Base-by-base conservation (phyloP, 2,329 filamentous ascomycete species). In the Metarhizium sp. region DNA sequence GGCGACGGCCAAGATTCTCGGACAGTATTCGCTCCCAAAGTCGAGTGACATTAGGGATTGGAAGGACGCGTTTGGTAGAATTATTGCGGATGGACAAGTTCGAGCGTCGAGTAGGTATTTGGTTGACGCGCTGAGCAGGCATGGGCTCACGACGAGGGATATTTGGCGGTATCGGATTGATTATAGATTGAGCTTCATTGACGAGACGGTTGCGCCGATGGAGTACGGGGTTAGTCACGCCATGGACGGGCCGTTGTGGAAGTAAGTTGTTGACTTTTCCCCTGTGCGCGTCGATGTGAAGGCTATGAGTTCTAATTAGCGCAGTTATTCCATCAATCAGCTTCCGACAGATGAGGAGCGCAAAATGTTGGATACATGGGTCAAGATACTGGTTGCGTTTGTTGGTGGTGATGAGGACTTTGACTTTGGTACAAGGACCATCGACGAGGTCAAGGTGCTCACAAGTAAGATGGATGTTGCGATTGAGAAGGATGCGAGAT, bases 171-270 rank as follows among this genome's bases (percentile, higher is more conserved):
- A 75, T 60, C 62, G 66, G n/a, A 69, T 75, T 42, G 67, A 71
- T 1, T 74, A 74, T 49, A 63, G 71, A 3, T 57, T 75, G 36
- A 73, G 70, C 0, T 75, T 75, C 52, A 75, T 75, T 48, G 64
- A 66, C 11, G 68, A 74, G 4, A 66, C 67, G 7, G 58, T 73
- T 3, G 71, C 71, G 1, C 72, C 73, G 0, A 59, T 56, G 11
- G 64, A 63, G 0, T 69, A 64, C 57, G 69, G 69, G 0, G 67
- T 71, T 0, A 62, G 64, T 0, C 72, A 75, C 58, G 69, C 70
- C 4, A 74, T 73, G 72, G 72, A 75, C 42, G 69, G 67, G 49
- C 70, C 72, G 0, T 66, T 75, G 32, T 75, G 72, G 72, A 75
- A 74, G 71, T 74, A 54, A 63, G 69, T 64, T 1, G 25, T 2